Evolutionary conservation across 2,329 filamentous ascomycete species (phyloP), one percentile per base, ranked within the genome.

Genomic region (Plectosphaerella cucumerina): DNA sequence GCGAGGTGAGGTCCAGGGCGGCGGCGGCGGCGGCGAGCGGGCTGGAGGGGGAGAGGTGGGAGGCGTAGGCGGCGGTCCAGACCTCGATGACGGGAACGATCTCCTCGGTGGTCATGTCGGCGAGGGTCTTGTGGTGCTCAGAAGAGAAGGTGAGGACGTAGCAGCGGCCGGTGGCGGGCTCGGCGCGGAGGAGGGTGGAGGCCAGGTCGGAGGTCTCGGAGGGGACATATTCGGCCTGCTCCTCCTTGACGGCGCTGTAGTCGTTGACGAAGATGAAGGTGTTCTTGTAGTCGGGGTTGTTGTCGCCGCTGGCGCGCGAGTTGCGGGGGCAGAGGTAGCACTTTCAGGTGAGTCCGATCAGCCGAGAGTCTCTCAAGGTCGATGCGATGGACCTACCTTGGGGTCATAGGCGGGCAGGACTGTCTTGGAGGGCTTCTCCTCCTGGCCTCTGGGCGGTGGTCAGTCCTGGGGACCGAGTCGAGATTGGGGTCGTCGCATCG

Each of bases 211-310:
- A 23, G 15, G 42, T 26, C 42, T 62, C 49, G 4, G 71, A 65
- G 2, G 70, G 69, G 34, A 68, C 64, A 69, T 97, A 99, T 45
- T 89, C 85, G 26, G 86, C 85, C 69, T 99, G 94, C 56, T 89
- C 79, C 70, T 97, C 92, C 72, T 96, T 97, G 47, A 99, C 93
- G 2, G 94, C 94, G 62, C 90, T 95, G 71, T 94, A 99, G 68
- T 99, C 94, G 63, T 99, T 99, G 59, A 97, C 88, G 64, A 99
- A 99, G 37, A 93, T 87, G 66, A 95, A 97, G 0, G 91, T 96
- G 62, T 83, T 83, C 48, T 88, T 79, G 65, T 97, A 99, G 49
- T 88, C 77, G 1, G 94, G 93, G 62, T 99, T 99, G 53, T 70
- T 67, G 62, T 94, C 90, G 50, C 94, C 94, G 60, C 90, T 85